Evolutionary conservation across 2,329 filamentous ascomycete genomes (phyloP), one percentile per base, ranked within the genome.

Genomic region (Arthrobotrys pseudoclavata): DNA sequence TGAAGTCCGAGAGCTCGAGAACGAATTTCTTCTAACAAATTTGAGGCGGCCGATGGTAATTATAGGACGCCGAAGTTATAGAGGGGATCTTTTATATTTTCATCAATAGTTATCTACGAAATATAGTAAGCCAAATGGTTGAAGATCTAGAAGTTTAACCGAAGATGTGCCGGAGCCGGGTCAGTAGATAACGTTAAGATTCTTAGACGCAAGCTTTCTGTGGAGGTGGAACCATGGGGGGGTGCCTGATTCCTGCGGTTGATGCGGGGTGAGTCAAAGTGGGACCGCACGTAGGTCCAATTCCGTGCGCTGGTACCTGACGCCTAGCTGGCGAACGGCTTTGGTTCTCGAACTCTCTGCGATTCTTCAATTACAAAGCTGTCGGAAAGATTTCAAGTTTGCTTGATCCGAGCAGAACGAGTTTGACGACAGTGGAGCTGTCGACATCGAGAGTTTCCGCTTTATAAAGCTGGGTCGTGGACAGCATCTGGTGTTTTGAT

Each of bases 101-200:
- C 12, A 20, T 18, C 12, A 15, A n/a, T 24, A 3, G 12, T 10
- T 50, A 31, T 42, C 22, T 42, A n/a, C 22, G 7, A 18, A 7
- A 40, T 13, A 40, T 9, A 40, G 37, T 37, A 37, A 37, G 10
- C 10, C 34, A 10, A 7, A 37, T 37, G 7, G 26, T 1, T 31
- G 24, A 24, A 18, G 9, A 34, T 50, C 10, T 12, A 9, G 42
- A 20, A 60, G 34, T 61, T 60, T 50, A 60, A 24, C 72, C 72
- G 72, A 76, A 76, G 66, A 66, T 76, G n/a, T 37, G 18, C 72
- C 72, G 72, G 31, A 9, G n/a, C 15, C 10, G 42, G 42, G 10
- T 45, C 1, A 29, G 22, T 4, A 29, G 26, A 50, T 70, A 60
- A 61, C 48, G 29, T 68, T 63, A 55, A 45, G 69, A 26, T 55